These are phyloP conservation scores for Mortierella sp. DNA, from an alignment of 371 early-diverging fungal genomes.

Conservation along the genomic window DNA sequence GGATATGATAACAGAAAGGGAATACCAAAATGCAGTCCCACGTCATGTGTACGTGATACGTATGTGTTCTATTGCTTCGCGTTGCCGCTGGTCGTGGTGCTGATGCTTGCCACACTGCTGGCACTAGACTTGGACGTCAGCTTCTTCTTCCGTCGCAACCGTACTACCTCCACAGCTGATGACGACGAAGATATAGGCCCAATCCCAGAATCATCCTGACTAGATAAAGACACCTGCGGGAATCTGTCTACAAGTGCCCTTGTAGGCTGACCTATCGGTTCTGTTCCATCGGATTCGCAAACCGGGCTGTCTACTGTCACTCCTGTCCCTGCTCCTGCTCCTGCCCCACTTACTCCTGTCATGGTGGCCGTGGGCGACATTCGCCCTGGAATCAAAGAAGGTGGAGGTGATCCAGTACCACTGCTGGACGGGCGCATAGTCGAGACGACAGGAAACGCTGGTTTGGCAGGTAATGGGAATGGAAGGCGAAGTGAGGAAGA, in stretches of 20 bases:
- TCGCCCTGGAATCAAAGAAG: constrained; percentile 3
- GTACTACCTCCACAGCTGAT: constrained; percentile 41
- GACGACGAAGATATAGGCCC: not conserved
- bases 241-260: constrained; percentile 29
- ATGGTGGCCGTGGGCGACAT: constrained; percentile 20
- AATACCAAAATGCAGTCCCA: too few relatives aligned
- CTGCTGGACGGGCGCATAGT: constrained; percentile 22
- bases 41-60: too few relatives aligned
- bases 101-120: constrained; percentile 32
- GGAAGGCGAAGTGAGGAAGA: constrained; percentile 21
- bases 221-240: constrained; percentile 22
- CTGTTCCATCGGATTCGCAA: not conserved
- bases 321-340: not conserved
- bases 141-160: constrained; percentile 49
- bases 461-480: constrained; percentile 45
- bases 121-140: constrained; percentile 24
- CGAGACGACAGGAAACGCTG: constrained; percentile 39
- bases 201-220: constrained; percentile 13
- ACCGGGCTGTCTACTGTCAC: not conserved
- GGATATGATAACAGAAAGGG: too few relatives aligned
- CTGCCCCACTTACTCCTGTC: too few relatives aligned
- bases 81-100: constrained; percentile 22
- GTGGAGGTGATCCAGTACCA: constrained; percentile 20
- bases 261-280: not conserved
- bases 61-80: not conserved